Conservation (phyloP, 2,329 filamentous ascomycete species). For the Pseudocercospora fuligena region DNA sequence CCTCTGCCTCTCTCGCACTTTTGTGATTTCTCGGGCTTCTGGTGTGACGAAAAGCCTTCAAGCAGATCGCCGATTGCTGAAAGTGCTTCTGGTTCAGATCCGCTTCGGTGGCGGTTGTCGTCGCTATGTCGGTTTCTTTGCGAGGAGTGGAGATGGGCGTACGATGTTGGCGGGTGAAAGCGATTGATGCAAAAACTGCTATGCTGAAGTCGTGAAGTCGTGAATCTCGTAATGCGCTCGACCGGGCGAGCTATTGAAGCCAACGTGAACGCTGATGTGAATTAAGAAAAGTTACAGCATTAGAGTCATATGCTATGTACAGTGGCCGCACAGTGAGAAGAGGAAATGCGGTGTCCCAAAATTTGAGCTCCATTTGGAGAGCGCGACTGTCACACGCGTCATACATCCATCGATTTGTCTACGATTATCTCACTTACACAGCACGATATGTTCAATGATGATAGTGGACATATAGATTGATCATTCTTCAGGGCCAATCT, state of each 20-base stretch:
- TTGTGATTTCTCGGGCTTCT: background rate
- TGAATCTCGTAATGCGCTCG: constrained; percentile 28
- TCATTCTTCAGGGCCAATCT: too few relatives aligned
- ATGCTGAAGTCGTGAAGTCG: constrained; percentile 23
- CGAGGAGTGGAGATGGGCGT: constrained; percentile 9
- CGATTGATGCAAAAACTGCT: background rate
- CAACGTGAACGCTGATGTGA: constrained; percentile 21
- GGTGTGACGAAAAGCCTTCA: constrained; percentile 10
- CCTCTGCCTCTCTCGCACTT: background rate
- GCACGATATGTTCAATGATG: too few relatives aligned
- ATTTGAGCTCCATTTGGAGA: background rate
- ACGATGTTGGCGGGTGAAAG: background rate
- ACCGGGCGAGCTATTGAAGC: constrained; percentile 18
- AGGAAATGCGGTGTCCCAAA: too few relatives aligned
- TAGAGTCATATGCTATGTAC: background rate
- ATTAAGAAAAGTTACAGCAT: background rate
- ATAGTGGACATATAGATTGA: background rate
- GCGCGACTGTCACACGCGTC: constrained; percentile 6
- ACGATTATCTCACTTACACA: too few relatives aligned
- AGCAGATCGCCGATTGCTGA: constrained; percentile 18
- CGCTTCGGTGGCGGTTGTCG: background rate
- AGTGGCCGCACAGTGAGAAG: background rate
- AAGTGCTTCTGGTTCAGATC: background rate
- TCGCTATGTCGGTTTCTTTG: background rate
- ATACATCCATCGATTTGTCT: background rate